phyloP scores from a whole-genome alignment of 805 yeast species.

The Starmerella apis region DNA sequence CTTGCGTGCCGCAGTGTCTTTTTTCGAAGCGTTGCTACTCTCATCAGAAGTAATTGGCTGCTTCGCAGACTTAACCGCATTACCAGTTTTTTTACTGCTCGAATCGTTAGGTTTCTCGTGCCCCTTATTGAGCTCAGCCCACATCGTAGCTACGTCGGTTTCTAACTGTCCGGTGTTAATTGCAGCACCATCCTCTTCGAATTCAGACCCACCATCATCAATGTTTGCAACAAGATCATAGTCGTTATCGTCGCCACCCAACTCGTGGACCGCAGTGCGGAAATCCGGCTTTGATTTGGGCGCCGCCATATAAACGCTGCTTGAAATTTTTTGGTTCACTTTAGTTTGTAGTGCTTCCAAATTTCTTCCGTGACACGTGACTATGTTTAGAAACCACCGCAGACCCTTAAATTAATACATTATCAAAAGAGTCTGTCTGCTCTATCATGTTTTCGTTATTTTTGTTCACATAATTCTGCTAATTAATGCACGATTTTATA shows the following conservation, averaged over 20 bases:
- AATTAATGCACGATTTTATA: too few species aligned
- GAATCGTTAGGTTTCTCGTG: not conserved
- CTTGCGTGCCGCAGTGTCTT: not conserved
- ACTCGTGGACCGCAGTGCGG: conserved; percentile 61
- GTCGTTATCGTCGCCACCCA: conserved; percentile 85
- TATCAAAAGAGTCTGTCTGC: not conserved
- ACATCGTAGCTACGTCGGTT: conserved; percentile 23
- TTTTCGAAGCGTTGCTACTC: not conserved
- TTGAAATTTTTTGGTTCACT: conserved; percentile 1
- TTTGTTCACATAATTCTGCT: too few species aligned
- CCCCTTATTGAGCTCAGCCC: conserved; percentile 26
- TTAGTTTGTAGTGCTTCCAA: not conserved
- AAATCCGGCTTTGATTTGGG: conserved; percentile 29
- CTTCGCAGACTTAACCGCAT: not conserved
- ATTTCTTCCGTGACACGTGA: conserved; percentile 1
- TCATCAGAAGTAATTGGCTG: not conserved
- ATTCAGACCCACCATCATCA: conserved; percentile 32
- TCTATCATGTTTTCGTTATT: too few species aligned
- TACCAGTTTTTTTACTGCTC: not conserved
- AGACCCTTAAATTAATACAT: not conserved
- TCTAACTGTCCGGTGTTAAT: conserved; percentile 18
- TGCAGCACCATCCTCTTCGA: conserved; percentile 32
- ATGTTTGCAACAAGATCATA: conserved; percentile 50
- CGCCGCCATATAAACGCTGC: not conserved
- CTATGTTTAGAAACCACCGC: not conserved